Evolutionary conservation across 2,329 filamentous ascomycete species (phyloP).

Genomic region (Aspergillus flavus): DNA sequence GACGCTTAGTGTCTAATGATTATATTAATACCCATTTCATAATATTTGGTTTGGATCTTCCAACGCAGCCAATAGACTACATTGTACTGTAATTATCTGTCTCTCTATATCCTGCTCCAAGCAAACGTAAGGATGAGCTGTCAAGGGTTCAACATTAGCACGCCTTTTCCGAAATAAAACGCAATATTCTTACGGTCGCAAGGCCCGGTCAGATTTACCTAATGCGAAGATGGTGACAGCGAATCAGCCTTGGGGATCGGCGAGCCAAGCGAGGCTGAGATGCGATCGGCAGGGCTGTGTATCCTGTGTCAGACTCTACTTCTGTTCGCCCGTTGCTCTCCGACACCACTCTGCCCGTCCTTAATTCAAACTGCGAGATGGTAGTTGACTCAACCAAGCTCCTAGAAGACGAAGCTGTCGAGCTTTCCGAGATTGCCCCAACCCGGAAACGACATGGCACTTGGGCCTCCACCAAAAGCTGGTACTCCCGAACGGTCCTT

Average conservation of each 20-base stretch:
- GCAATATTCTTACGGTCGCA: not conserved
- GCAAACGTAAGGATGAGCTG: too few species aligned
- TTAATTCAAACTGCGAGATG: not conserved
- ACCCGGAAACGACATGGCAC: not conserved
- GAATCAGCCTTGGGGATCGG: not conserved
- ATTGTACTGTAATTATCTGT: not conserved
- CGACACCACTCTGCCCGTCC: too few species aligned
- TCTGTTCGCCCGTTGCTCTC: not conserved
- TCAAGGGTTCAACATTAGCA: too few species aligned
- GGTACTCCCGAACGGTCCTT: not conserved
- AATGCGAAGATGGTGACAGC: not conserved
- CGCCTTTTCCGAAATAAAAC: too few species aligned
- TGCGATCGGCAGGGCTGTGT: not conserved
- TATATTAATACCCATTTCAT: not conserved
- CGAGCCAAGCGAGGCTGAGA: not conserved
- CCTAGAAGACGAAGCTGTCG: not conserved
- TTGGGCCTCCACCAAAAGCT: not conserved
- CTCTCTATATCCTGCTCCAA: not conserved
- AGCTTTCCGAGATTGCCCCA: not conserved
- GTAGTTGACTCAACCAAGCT: not conserved
- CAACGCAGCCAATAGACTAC: not conserved
- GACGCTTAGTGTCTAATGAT: not conserved
- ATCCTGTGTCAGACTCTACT: not conserved
- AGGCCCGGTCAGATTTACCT: not conserved
- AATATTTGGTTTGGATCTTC: not conserved